phyloP scores from a whole-genome alignment of 441 rosid genomes.

The Biscutella auriculata region DNA sequence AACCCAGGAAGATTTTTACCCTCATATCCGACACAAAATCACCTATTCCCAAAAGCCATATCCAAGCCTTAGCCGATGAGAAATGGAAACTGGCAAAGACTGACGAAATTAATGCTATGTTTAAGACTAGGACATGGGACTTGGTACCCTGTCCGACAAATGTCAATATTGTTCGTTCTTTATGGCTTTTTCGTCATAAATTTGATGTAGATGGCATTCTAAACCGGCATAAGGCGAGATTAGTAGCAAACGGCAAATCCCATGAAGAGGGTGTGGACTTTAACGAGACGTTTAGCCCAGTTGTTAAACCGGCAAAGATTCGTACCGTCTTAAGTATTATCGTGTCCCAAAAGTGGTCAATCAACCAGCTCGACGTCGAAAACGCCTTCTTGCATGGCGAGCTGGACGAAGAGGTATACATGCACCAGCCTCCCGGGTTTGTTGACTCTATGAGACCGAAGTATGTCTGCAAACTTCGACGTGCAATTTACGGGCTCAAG shows the following conservation, averaged over 20 bases:
- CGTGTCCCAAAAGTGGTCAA: neutral
- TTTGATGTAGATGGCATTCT: neutral
- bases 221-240: neutral
- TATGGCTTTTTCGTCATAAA: neutral
- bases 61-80: neutral
- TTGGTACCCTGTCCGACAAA: neutral
- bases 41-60: no score
- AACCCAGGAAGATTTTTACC: no score
- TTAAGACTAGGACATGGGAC: neutral
- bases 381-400: neutral
- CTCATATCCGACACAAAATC: no score
- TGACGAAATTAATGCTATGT: neutral
- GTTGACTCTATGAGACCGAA: no score
- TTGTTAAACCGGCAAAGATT: neutral
- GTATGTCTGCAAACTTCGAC: no score
- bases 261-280: neutral
- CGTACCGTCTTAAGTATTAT: neutral
- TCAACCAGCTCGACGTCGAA: neutral
- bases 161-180: neutral
- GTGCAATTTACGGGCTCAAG: no score
- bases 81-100: neutral
- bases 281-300: neutral
- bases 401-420: no score
- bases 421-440: no score
- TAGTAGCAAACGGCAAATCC: neutral